Evolutionary conservation across 305 asterid species (phyloP).

Genomic region (Fraxinus ornus): DNA sequence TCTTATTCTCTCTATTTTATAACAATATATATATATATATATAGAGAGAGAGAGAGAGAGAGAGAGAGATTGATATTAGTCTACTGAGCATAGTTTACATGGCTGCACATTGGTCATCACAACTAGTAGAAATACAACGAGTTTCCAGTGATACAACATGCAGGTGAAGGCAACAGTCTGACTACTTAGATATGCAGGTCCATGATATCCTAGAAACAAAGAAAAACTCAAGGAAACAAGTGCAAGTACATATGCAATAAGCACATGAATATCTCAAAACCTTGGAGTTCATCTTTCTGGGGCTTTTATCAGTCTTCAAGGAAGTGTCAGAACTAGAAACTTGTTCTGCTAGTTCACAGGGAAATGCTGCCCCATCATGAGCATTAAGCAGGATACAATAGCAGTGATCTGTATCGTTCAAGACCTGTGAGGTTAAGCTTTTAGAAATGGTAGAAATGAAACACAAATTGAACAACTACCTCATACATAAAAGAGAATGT

Average conservation of each 20-base stretch:
- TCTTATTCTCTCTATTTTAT: too few species aligned
- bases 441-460: constrained; percentile 16
- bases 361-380: constrained; percentile 83
- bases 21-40: too few species aligned
- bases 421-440: constrained; percentile 53
- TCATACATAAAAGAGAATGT: not conserved
- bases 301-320: constrained; percentile 38
- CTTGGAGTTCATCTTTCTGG: constrained; percentile 64
- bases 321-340: constrained; percentile 43
- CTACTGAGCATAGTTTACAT: not conserved
- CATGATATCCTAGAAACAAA: not conserved
- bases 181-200: not conserved
- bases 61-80: not conserved
- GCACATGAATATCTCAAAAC: constrained; percentile 28
- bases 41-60: not conserved
- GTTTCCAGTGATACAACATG: not conserved
- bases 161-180: not conserved
- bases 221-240: not conserved
- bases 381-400: constrained; percentile 92
- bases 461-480: constrained; percentile 8
- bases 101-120: not conserved
- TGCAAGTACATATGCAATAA: not conserved
- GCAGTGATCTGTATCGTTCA: constrained; percentile 95
- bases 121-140: not conserved
- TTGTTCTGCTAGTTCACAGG: constrained; percentile 45